These are phyloP conservation scores for Pilasporangium apinafurcum DNA, from an alignment of 352 stramenopile genomes.

Conservation along the genomic window DNA sequence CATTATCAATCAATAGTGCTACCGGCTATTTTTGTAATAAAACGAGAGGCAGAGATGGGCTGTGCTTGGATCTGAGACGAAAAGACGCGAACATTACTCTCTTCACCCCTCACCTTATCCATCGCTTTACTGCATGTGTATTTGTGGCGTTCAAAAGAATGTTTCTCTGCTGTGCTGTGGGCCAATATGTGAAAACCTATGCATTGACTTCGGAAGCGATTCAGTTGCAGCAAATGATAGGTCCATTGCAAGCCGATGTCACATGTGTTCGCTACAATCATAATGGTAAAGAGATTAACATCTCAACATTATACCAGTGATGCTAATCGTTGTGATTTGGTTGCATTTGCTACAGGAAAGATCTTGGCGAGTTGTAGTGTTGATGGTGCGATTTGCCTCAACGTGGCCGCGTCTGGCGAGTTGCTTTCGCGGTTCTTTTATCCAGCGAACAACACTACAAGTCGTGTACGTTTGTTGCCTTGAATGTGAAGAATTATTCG, in stretches of 20 bases:
- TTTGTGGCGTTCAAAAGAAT: slow-evolving; percentile 8
- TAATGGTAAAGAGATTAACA: too few relatives aligned
- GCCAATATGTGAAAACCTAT: slow-evolving; percentile 51
- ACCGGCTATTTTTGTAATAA: too few relatives aligned
- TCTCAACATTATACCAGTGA: too few relatives aligned
- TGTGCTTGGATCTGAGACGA: slow-evolving; percentile 3
- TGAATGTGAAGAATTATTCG: background rate
- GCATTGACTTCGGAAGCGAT: slow-evolving; percentile 48
- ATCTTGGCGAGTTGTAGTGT: slow-evolving; percentile 60
- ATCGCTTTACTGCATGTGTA: background rate
- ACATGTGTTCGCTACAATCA: slow-evolving; percentile 62
- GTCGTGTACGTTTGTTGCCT: slow-evolving; percentile 17
- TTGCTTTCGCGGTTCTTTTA: slow-evolving; percentile 63
- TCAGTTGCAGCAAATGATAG: slow-evolving; percentile 28
- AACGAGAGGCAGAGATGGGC: slow-evolving; percentile 5
- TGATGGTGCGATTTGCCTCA: slow-evolving; percentile 50
- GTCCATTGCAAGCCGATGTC: slow-evolving; percentile 45
- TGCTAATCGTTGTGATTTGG: background rate
- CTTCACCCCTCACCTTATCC: background rate
- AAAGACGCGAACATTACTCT: slow-evolving; percentile 14
- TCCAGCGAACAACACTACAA: slow-evolving; percentile 23
- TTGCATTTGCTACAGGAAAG: slow-evolving; percentile 14
- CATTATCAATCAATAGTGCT: too few relatives aligned
- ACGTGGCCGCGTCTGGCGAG: slow-evolving; percentile 47
- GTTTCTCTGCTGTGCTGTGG: slow-evolving; percentile 52